These are phyloP conservation scores for Styphnolobium japonicum DNA, from an alignment of 306 rosid species.

Conservation along the genomic window DNA sequence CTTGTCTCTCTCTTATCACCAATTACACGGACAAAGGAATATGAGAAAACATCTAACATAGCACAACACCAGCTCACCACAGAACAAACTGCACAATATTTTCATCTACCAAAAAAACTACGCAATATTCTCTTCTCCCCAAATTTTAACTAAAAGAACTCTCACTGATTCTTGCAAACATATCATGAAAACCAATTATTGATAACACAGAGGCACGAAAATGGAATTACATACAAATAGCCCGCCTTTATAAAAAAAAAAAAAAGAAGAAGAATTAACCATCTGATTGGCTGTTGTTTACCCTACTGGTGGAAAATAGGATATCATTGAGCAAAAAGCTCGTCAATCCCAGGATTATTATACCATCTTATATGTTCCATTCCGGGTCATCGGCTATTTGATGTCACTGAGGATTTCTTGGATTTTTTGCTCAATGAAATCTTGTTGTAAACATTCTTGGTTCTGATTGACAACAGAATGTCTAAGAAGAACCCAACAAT, in stretches of 20 bases:
- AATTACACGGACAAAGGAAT: too few relatives aligned
- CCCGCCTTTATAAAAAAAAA: neutral
- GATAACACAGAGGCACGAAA: neutral
- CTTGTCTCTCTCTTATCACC: too few relatives aligned
- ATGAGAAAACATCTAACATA: neutral
- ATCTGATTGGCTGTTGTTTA: neutral
- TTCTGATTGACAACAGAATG: slow-evolving; percentile 56
- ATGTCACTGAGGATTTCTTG: slow-evolving; percentile 25
- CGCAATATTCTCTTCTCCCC: neutral
- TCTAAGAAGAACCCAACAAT: slow-evolving; percentile 74
- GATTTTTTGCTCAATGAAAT: slow-evolving; percentile 56
- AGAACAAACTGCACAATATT: neutral
- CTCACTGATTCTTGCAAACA: neutral
- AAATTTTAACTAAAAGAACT: neutral
- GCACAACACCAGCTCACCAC: neutral
- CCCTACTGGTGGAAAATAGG: slow-evolving; percentile 2
- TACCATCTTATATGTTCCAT: neutral
- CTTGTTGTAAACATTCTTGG: slow-evolving; percentile 58
- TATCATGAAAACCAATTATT: neutral
- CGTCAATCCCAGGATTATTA: slow-evolving; percentile 35
- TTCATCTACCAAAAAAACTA: neutral
- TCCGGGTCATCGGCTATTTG: slow-evolving; percentile 6
- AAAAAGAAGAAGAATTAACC: neutral
- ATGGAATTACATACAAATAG: neutral
- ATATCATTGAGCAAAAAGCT: slow-evolving; percentile 37